Conservation (phyloP, 2,329 filamentous ascomycete species). For the Sporothrix brunneoviolacea region DNA sequence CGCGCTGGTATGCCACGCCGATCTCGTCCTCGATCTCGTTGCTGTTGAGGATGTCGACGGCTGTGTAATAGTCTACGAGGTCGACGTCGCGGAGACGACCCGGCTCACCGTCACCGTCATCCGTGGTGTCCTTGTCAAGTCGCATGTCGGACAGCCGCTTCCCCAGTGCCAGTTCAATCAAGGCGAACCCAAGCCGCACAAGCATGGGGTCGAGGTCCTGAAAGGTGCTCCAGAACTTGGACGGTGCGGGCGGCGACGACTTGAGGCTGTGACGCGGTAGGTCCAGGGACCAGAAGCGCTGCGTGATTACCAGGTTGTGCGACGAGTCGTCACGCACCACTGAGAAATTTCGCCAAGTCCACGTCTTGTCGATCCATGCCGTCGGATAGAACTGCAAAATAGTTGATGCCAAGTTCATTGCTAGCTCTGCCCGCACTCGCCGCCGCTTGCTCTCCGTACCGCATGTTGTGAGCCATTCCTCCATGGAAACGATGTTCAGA, state of each 20-base stretch:
- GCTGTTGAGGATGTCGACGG: constrained; percentile 16
- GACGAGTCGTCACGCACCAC: constrained; percentile 11
- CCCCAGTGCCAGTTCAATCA: constrained; percentile 17
- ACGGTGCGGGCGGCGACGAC: constrained; percentile 7
- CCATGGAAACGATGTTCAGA: constrained; percentile 16
- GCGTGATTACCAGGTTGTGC: constrained; percentile 15
- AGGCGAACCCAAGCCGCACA: constrained; percentile 17
- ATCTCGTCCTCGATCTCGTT: constrained; percentile 18
- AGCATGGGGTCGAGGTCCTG: constrained; percentile 17
- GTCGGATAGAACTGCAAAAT: constrained; percentile 18
- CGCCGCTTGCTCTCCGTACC: constrained; percentile 12
- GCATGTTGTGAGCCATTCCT: constrained; percentile 16
- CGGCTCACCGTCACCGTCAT: not conserved
- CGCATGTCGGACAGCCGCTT: constrained; percentile 15
- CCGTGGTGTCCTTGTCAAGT: not conserved
- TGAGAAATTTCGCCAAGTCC: constrained; percentile 18
- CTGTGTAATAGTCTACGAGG: constrained; percentile 16
- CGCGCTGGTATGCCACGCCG: constrained; percentile 16
- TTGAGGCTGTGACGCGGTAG: constrained; percentile 3
- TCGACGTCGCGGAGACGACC: constrained; percentile 8
- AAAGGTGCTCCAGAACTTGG: constrained; percentile 16
- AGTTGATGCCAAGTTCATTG: constrained; percentile 16
- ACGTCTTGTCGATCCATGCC: constrained; percentile 18
- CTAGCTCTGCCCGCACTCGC: constrained; percentile 16
- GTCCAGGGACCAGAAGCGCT: constrained; percentile 16